Evolutionary conservation across 1,139 yeast species (phyloP).

Genomic region (Barnettozyma hawaiiensis): DNA sequence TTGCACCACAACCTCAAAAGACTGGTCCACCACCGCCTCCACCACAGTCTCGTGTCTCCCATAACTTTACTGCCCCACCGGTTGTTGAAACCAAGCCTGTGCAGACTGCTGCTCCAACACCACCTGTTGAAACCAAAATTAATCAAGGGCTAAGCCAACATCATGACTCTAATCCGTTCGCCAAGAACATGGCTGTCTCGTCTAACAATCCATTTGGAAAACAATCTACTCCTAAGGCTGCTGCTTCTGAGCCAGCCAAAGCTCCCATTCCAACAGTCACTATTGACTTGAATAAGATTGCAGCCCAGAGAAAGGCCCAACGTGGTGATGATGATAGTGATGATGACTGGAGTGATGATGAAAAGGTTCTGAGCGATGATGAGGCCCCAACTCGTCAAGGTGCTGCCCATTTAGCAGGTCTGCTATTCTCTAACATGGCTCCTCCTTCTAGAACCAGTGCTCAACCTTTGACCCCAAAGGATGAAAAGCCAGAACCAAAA

Average conservation of each 20-base stretch:
- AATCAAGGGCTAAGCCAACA: slow-evolving; percentile 8
- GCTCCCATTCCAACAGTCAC: slow-evolving; percentile 12
- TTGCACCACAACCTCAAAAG: not conserved
- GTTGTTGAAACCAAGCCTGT: not conserved
- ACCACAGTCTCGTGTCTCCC: slow-evolving; percentile 9
- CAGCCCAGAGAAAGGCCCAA: slow-evolving; percentile 27
- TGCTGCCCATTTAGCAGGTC: slow-evolving; percentile 27
- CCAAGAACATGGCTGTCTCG: slow-evolving; percentile 14
- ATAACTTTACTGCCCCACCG: slow-evolving; percentile 3
- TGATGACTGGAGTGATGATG: slow-evolving; percentile 21
- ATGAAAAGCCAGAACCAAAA: slow-evolving; percentile 11
- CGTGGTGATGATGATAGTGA: slow-evolving; percentile 24
- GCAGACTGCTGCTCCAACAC: not conserved
- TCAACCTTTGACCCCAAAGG: slow-evolving; percentile 15
- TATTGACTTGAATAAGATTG: slow-evolving; percentile 18
- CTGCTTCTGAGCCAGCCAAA: slow-evolving; percentile 12
- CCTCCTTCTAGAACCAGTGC: slow-evolving; percentile 20
- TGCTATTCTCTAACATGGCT: slow-evolving; percentile 27
- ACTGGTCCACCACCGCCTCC: slow-evolving; percentile 6
- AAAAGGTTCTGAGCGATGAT: slow-evolving; percentile 19
- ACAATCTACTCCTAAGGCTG: slow-evolving; percentile 16
- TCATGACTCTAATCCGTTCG: slow-evolving; percentile 26
- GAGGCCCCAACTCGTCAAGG: slow-evolving; percentile 25
- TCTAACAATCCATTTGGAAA: slow-evolving; percentile 27
- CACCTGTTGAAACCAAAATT: not conserved